Base-by-base conservation (phyloP, 441 rosid genomes). In the Populus tomentosa region DNA sequence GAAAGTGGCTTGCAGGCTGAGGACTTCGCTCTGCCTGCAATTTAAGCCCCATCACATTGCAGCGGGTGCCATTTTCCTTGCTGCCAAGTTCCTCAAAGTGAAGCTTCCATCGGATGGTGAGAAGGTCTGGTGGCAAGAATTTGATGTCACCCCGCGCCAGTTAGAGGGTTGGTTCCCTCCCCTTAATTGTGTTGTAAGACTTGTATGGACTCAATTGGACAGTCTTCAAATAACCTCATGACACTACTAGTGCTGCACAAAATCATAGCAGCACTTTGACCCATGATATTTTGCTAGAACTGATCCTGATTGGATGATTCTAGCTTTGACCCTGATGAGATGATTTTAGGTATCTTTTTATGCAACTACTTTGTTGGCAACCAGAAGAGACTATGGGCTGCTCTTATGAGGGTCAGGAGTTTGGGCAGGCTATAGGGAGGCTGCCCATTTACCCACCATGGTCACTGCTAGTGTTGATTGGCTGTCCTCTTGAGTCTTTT, bases 11-110 rank as follows among this genome's bases (percentile, higher is more conserved):
- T 92, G 89, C 97, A 94, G 98, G 90, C 94, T 94, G 87, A 88
- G 98, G 91, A 92, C 97, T 70, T 91, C 96, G 70, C 97, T 94
- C 88, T 92, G 97, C 90, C 89, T 94, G 89, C 98, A 94, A 86
- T 94, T 92, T 89, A 89, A 86, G 90, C 96, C 97, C 71, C 97
- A 92, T 83, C 98, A 92, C 83, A 94, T 92, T 84, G 97, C 98
- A 10, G 97, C 96, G 16, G 97, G 97, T 84, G 98, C 97, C 77
- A 88, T 92, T 71, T 94, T 91, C 86, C 94, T 94, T 77, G 97
- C 97, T 80, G 97, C 98, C 69, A 94, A 92, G 92, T 94, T 94
- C 83, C 97, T 94, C 75, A 91, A 91, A 88, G 95, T 94, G 87
- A 92, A 94, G 91, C 94, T 94, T 73, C 97, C 98, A 67, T 90